phyloP scores from a whole-genome alignment of 2,329 filamentous ascomycete genomes.

The Fusarium sp. region DNA sequence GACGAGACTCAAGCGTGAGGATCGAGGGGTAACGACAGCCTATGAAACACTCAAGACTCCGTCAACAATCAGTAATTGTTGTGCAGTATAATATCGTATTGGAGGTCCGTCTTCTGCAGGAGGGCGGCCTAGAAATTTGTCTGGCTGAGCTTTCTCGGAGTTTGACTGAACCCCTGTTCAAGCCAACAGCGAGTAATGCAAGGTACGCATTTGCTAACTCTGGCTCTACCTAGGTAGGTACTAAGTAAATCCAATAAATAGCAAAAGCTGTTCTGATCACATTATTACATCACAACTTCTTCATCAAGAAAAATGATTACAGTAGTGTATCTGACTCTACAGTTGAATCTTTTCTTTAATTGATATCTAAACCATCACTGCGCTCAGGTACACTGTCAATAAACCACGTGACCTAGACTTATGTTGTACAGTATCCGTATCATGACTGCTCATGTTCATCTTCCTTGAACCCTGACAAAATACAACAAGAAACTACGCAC shows the following conservation, averaged over 20 bases:
- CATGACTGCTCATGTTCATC: not conserved
- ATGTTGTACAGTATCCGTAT: not conserved
- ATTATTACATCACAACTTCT: conserved; percentile 1
- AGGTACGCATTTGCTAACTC: conserved; percentile 21
- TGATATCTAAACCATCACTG: not conserved
- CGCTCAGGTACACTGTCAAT: not conserved
- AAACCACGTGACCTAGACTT: conserved; percentile 25
- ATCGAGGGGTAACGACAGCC: conserved; percentile 25
- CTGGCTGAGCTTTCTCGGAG: conserved; percentile 27
- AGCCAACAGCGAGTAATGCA: conserved; percentile 32
- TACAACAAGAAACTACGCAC: not conserved
- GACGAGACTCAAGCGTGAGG: conserved; percentile 13
- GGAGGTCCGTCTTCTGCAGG: conserved; percentile 8
- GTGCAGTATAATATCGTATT: not conserved
- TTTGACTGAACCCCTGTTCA: conserved; percentile 21
- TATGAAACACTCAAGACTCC: conserved; percentile 38
- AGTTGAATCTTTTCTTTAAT: not conserved
- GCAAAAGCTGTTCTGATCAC: not conserved
- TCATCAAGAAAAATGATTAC: not conserved
- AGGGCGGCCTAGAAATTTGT: conserved; percentile 26
- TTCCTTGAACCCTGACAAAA: not conserved
- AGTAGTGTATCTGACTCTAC: not conserved
- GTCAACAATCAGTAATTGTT: conserved; percentile 14
- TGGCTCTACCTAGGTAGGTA: not conserved
- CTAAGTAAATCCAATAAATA: conserved; percentile 2